Evolutionary conservation across 164 flowering plant genomes (phyloP).

Genomic region (Aristolochia californica): DNA sequence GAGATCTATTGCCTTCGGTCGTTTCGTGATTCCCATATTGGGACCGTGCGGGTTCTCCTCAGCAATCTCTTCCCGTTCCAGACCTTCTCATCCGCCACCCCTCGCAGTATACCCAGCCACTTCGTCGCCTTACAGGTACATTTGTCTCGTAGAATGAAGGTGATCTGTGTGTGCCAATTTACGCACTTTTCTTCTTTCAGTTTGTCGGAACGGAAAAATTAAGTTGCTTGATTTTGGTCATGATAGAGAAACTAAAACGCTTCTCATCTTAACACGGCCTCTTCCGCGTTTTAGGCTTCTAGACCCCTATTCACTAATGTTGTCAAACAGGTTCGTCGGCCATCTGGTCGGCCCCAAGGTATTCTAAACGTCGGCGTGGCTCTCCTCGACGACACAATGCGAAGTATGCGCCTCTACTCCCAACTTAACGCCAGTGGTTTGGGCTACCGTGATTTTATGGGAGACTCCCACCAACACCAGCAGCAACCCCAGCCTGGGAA

Average conservation of each 20-base stretch:
- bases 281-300: too few species aligned
- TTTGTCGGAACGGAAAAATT: too few species aligned
- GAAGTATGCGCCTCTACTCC: constrained; percentile 76
- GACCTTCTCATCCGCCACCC: neutral
- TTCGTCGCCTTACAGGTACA: constrained; percentile 6
- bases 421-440: constrained; percentile 46
- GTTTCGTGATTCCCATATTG: constrained; percentile 55
- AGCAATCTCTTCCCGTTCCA: constrained; percentile 49
- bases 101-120: constrained; percentile 1
- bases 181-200: too few species aligned
- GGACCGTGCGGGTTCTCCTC: constrained; percentile 65
- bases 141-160: too few species aligned
- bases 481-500: constrained; percentile 8
- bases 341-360: constrained; percentile 88
- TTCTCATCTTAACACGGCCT: too few species aligned
- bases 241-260: too few species aligned
- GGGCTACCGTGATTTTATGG: constrained; percentile 56
- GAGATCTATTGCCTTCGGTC: constrained; percentile 53
- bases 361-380: constrained; percentile 77
- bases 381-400: constrained; percentile 59
- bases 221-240: too few species aligned
- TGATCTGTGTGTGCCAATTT: too few species aligned
- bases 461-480: constrained; percentile 15
- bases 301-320: too few species aligned
- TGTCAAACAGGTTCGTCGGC: constrained; percentile 82